phyloP scores from a whole-genome alignment of 306 rosid genomes.

The Crotalaria pallida region DNA sequence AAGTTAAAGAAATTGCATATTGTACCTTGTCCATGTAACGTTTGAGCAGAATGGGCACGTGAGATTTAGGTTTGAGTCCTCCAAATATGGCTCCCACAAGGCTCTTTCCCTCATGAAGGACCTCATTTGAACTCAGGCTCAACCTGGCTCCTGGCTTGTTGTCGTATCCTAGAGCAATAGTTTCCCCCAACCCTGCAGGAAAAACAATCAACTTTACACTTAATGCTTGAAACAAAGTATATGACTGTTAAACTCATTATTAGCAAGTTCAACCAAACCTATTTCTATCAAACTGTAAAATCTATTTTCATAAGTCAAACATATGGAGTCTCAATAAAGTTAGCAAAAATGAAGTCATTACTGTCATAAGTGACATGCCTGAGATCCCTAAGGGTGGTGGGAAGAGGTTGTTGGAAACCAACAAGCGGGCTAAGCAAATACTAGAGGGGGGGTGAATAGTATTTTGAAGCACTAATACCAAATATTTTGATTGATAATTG shows the following conservation, averaged over 20 bases:
- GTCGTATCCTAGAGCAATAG: slow-evolving; percentile 69
- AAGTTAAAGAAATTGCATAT: too few species aligned
- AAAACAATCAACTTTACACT: neutral
- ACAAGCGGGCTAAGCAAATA: too few species aligned
- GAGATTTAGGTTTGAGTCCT: slow-evolving; percentile 73
- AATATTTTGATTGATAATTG: too few species aligned
- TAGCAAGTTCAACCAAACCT: neutral
- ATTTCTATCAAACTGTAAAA: too few species aligned
- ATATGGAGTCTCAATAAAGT: too few species aligned
- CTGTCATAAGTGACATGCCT: too few species aligned
- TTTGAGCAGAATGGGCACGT: slow-evolving; percentile 63
- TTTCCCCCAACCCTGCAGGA: slow-evolving; percentile 86
- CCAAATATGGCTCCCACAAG: slow-evolving; percentile 71
- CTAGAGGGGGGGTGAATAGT: too few species aligned
- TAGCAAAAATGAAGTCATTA: too few species aligned
- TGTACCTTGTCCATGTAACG: slow-evolving; percentile 73
- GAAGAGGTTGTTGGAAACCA: too few species aligned
- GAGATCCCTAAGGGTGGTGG: too few species aligned
- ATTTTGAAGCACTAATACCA: too few species aligned
- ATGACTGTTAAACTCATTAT: neutral
- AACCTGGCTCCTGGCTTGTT: slow-evolving; percentile 52
- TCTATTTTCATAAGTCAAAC: too few species aligned
- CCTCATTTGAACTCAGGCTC: slow-evolving; percentile 36
- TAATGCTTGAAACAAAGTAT: neutral
- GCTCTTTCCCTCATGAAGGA: slow-evolving; percentile 55